Conservation (phyloP, 441 rosid genomes). For the Brassica hybrid region DNA sequence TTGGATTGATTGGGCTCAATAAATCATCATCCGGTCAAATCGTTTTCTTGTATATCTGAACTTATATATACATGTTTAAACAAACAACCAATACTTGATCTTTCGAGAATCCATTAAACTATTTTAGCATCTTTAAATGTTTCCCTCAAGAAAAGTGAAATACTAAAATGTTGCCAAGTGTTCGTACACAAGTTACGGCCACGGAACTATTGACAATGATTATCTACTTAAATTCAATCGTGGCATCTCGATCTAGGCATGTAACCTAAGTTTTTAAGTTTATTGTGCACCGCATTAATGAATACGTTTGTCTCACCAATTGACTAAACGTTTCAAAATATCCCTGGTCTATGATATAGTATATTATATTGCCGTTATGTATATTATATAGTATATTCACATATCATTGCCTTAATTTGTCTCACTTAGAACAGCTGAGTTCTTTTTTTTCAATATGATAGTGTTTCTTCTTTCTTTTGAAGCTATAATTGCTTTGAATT, state of each 20-base stretch:
- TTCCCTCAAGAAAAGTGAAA: slow-evolving; percentile 28
- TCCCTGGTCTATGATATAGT: neutral
- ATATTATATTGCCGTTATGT: neutral
- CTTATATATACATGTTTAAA: neutral
- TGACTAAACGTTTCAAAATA: slow-evolving; percentile 11
- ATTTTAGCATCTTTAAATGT: neutral
- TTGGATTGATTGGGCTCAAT: slow-evolving; percentile 15
- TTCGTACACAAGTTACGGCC: neutral
- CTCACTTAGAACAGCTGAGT: slow-evolving; percentile 8
- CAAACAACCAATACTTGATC: neutral
- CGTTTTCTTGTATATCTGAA: neutral
- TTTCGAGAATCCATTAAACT: neutral
- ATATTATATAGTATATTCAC: neutral
- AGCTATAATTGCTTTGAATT: slow-evolving; percentile 26
- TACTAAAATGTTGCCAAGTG: slow-evolving; percentile 20
- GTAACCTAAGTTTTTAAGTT: slow-evolving; percentile 18
- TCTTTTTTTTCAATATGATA: slow-evolving; percentile 27
- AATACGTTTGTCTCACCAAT: slow-evolving; percentile 17
- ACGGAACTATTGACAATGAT: slow-evolving; percentile 21
- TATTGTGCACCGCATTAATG: slow-evolving; percentile 21
- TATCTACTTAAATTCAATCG: neutral
- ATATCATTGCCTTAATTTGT: neutral
- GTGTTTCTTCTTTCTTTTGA: neutral
- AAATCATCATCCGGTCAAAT: slow-evolving; percentile 7
- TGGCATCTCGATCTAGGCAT: slow-evolving; percentile 7